phyloP scores from a whole-genome alignment of 441 rosid species.

The Cnidoscolus chayamansa region DNA sequence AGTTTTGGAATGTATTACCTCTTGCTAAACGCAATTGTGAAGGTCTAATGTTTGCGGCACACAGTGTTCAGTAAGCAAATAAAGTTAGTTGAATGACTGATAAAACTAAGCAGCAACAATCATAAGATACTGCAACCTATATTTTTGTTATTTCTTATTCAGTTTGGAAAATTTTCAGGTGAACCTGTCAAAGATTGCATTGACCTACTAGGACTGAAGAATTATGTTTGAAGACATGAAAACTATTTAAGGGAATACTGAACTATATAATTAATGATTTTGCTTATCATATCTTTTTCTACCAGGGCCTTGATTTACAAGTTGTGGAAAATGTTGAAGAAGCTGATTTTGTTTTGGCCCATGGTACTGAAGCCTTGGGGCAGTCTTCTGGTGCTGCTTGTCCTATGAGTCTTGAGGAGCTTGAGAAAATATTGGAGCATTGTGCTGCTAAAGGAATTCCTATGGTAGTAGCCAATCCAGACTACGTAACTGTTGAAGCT shows the following conservation, averaged over 20 bases:
- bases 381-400: conserved; percentile 51
- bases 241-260: not conserved
- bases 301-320: conserved; percentile 66
- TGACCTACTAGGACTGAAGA: not conserved
- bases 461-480: conserved; percentile 93
- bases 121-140: too few relatives aligned
- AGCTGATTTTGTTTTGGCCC: conserved; percentile 85
- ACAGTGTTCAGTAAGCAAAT: too few relatives aligned
- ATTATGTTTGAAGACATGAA: not conserved
- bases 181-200: not conserved
- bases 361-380: conserved; percentile 41
- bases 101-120: too few relatives aligned
- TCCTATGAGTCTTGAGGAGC: conserved; percentile 58
- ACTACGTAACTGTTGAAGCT: conserved; percentile 87
- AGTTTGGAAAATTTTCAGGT: not conserved
- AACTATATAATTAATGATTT: not conserved
- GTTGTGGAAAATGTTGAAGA: conserved; percentile 71
- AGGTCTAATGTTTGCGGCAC: too few relatives aligned
- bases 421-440: conserved; percentile 69
- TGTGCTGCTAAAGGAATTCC: conserved; percentile 71
- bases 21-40: too few relatives aligned
- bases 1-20: not conserved
- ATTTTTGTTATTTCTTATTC: not conserved
- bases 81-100: too few relatives aligned
- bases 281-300: not conserved